Conservation (phyloP, 805 yeast species). For the Kazachstania africana region DNA sequence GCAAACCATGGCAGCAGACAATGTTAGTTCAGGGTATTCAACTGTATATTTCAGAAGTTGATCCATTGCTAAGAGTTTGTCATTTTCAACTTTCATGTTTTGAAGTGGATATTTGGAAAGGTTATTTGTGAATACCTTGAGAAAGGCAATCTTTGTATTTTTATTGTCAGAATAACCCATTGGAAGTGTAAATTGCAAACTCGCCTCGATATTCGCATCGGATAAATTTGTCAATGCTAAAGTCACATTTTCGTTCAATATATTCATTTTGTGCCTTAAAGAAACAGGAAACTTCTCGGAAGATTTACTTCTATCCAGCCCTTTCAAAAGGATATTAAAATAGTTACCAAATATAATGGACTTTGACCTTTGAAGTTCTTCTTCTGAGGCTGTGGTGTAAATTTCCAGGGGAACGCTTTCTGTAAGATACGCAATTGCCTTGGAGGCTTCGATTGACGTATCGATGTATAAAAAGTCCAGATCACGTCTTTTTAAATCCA, state of each 20-base stretch:
- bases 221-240: slow-evolving; percentile 56
- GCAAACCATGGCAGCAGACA: slow-evolving; percentile 48
- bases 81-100: slow-evolving; percentile 19
- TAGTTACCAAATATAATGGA: slow-evolving; percentile 58
- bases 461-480: slow-evolving; percentile 40
- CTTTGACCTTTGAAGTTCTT: slow-evolving; percentile 41
- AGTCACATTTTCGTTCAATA: slow-evolving; percentile 52
- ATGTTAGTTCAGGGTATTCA: slow-evolving; percentile 32
- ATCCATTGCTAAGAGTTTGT: slow-evolving; percentile 16
- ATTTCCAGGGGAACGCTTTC: slow-evolving; percentile 47
- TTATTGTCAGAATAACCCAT: slow-evolving; percentile 63
- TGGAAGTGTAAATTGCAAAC: slow-evolving; percentile 63
- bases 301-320: slow-evolving; percentile 30
- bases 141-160: slow-evolving; percentile 56
- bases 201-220: slow-evolving; percentile 64
- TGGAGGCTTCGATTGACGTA: slow-evolving; percentile 53
- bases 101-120: slow-evolving; percentile 27
- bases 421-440: slow-evolving; percentile 43
- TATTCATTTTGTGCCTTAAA: slow-evolving; percentile 40
- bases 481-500: slow-evolving; percentile 30
- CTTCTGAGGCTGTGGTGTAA: slow-evolving; percentile 42
- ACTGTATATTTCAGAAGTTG: slow-evolving; percentile 24
- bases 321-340: slow-evolving; percentile 45
- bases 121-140: slow-evolving; percentile 68
- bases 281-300: slow-evolving; percentile 28